phyloP scores from a whole-genome alignment of 371 early-diverging fungal genomes.

The Syncephalastrum racemosum region DNA sequence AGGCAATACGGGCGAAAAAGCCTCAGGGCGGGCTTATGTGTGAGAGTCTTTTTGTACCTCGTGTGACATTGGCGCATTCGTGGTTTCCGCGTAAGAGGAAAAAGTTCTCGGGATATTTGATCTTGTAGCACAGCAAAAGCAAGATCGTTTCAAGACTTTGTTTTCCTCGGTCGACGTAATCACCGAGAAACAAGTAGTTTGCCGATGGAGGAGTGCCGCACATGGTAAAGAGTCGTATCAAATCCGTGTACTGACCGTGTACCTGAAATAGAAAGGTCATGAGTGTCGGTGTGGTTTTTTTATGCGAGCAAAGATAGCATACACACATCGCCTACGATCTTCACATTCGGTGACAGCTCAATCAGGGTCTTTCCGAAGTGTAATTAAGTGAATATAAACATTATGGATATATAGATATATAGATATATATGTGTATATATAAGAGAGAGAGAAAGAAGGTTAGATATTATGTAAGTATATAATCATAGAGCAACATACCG shows the following conservation, averaged over 20 bases:
- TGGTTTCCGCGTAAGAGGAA: slow-evolving; percentile 97
- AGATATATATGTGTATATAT: background rate
- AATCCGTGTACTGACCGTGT: slow-evolving; percentile 93
- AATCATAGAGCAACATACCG: slow-evolving; percentile 25
- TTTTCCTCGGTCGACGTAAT: slow-evolving; percentile 98
- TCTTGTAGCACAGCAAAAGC: slow-evolving; percentile 92
- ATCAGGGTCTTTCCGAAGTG: slow-evolving; percentile 55
- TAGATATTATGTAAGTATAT: background rate
- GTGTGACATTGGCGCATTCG: slow-evolving; percentile 93
- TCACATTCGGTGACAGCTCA: slow-evolving; percentile 88
- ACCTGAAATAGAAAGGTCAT: slow-evolving; percentile 39
- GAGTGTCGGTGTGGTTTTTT: too few species aligned
- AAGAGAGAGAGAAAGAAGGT: background rate
- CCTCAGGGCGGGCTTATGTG: background rate
- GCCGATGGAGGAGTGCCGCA: slow-evolving; percentile 82
- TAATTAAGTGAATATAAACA: background rate
- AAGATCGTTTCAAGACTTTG: slow-evolving; percentile 94
- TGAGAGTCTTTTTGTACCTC: slow-evolving; percentile 36
- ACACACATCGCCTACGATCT: slow-evolving; percentile 71
- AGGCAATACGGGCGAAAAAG: background rate
- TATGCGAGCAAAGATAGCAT: too few species aligned
- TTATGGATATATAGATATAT: background rate
- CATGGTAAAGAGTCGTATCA: slow-evolving; percentile 85
- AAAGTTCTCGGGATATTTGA: slow-evolving; percentile 95
- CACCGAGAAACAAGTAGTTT: slow-evolving; percentile 94